These are phyloP conservation scores for Pascua sp. DNA, from an alignment of 1,284 basidiomycete species.

Conservation along the genomic window DNA sequence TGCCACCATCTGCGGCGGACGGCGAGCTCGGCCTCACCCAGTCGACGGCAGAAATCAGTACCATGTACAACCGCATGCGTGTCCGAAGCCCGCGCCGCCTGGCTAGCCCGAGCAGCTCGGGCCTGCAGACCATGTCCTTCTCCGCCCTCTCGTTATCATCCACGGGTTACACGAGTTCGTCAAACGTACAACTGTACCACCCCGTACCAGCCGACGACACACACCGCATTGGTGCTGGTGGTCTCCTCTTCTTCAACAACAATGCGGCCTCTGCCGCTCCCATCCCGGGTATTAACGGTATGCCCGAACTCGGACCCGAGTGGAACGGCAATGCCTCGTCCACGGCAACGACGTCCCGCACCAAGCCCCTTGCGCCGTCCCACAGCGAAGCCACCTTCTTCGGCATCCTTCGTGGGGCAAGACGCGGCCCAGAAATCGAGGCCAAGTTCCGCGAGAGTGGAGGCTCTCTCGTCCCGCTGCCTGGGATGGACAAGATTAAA, in stretches of 20 bases:
- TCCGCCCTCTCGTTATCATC: constrained; percentile 18
- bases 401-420: constrained; percentile 40
- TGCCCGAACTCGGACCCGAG: constrained; percentile 44
- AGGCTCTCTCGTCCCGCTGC: constrained; percentile 4
- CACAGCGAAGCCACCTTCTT: constrained; percentile 49
- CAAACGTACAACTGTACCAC: constrained; percentile 55
- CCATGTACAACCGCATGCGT: constrained; percentile 18
- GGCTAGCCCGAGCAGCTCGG: constrained; percentile 1
- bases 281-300: constrained; percentile 22
- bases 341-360: constrained; percentile 1
- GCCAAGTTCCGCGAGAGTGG: constrained; percentile 24
- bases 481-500: constrained; percentile 15
- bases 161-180: constrained; percentile 1
- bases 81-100: constrained; percentile 7
- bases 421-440: constrained; percentile 36
- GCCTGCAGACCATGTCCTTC: constrained; percentile 11
- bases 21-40: constrained; percentile 41
- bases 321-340: constrained; percentile 36
- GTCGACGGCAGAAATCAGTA: constrained; percentile 30
- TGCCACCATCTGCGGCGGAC: constrained; percentile 8
- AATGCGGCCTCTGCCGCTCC: constrained; percentile 3
- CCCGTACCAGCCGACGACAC: constrained; percentile 73
- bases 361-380: constrained; percentile 27
- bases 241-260: constrained; percentile 52
- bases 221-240: constrained; percentile 70